Base-by-base conservation (phyloP, 495 filamentous ascomycete genomes). In the Aspergillus panamensis region DNA sequence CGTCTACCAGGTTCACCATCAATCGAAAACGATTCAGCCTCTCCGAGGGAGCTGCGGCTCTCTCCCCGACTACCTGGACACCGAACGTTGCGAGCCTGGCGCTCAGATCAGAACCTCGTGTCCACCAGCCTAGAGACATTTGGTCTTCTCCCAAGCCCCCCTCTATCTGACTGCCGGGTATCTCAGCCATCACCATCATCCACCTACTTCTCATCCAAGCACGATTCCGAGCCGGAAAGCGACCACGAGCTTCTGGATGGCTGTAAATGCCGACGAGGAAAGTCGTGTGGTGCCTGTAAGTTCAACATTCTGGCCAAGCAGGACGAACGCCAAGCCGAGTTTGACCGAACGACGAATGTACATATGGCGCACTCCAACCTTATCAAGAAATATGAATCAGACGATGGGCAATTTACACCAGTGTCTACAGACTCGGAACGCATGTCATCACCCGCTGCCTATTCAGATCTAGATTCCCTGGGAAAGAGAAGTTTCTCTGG, bases 141-240 rank as follows among this genome's bases (percentile, higher is more conserved):
- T 37, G 73, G 75, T 1, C 69, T 78, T 20, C 62, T 77, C 3
- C 75, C 74, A 8, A 77, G 75, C 58, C 74, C 74, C 12, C 69
- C 73, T 20, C 68, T 78, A 2, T 73, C 75, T 45, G 75, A 78
- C 19, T 71, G 68, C 17, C 59, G 66, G 4, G 59, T 62, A 0
- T 68, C 67, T 1, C 71, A 73, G 6, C 51, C 62, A 0, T 71
- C 65, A 3, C 63, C 68, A 8, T 64, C 70, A 20, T 66, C 66
- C 10, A 64, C 71, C 7, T 77, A 70, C 56, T 77, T 75, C 50
- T 66, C 69, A n/a, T 53, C 51, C 9, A 61, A 64, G 30, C 45
- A 56, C 3, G 58, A 53, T 6, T 64, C 60, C n/a, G 62, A 59
- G 1, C 33, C 53, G 2, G 66, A 66, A 8, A 45, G 54, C 5